Percentiles rank a stretch among this genome's conserved stretches.
Conservation (phyloP, 345 rosid species). For the Limnanthes douglasii region DNA sequence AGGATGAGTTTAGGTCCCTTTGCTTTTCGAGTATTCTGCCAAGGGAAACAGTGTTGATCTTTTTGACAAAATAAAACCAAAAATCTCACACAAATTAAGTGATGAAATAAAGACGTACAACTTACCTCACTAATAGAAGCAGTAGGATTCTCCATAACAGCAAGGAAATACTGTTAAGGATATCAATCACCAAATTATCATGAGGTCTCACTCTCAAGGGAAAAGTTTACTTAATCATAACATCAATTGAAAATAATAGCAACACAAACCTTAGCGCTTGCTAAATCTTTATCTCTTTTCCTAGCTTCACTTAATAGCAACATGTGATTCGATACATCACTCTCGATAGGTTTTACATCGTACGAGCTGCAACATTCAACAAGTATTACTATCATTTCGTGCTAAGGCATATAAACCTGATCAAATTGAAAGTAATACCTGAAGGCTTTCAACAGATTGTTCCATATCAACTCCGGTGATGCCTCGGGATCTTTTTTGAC, state of each 20-base stretch:
- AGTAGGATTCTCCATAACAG: slow-evolving; percentile 1
- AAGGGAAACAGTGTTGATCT: background rate
- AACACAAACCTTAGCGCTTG: slow-evolving; percentile 32
- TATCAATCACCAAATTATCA: slow-evolving; percentile 5
- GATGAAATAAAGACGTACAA: background rate
- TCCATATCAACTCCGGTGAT: slow-evolving; percentile 16
- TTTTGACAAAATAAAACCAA: background rate
- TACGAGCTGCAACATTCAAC: too few relatives aligned
- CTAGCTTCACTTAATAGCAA: slow-evolving; percentile 29
- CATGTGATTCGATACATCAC: slow-evolving; percentile 33
- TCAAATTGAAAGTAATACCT: slow-evolving; percentile 12
- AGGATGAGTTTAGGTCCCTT: slow-evolving; percentile 15
- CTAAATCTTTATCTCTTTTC: slow-evolving; percentile 28
- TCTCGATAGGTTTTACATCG: slow-evolving; percentile 29
- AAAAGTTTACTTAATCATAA: background rate
- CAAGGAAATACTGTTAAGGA: slow-evolving; percentile 13
- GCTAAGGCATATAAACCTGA: background rate
- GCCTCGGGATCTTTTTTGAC: slow-evolving; percentile 14
- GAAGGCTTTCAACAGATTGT: slow-evolving; percentile 16
- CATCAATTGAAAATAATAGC: background rate
- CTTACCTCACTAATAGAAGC: slow-evolving; percentile 4
- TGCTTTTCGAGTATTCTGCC: slow-evolving; percentile 13
- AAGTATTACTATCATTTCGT: too few relatives aligned
- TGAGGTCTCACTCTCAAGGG: background rate
- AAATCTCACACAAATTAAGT: background rate